phyloP scores from a whole-genome alignment of 23 red algal species.

The Gracilaria gracilis region DNA sequence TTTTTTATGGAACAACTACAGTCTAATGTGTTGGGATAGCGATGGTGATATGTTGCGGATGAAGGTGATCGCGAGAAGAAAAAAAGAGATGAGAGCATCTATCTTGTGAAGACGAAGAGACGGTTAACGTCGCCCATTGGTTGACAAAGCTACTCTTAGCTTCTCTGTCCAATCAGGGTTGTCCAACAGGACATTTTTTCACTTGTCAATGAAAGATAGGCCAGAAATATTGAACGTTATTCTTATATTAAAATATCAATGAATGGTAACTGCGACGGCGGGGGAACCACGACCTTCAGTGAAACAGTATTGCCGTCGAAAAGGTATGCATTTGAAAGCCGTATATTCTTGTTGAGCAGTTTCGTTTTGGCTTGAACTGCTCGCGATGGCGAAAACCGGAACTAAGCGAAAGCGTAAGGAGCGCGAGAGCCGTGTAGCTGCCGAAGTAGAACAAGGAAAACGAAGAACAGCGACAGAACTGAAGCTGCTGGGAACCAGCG shows the following conservation, averaged over 20 bases:
- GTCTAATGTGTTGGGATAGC: neutral
- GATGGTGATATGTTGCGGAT: neutral
- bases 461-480: constrained; percentile 17
- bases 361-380: neutral
- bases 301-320: no score
- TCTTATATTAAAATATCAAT: neutral
- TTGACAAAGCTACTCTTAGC: neutral
- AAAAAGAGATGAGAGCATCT: no score
- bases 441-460: constrained; percentile 34
- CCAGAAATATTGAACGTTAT: neutral
- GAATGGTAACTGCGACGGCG: neutral
- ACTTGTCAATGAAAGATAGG: neutral
- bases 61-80: neutral
- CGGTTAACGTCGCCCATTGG: neutral
- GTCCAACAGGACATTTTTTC: neutral
- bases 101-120: neutral
- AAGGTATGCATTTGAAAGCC: no score
- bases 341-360: neutral
- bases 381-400: constrained; percentile 41
- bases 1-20: neutral
- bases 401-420: constrained; percentile 65
- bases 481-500: constrained; percentile 34
- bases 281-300: no score
- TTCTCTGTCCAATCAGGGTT: neutral
- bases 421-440: constrained; percentile 43